A percentile compares a stretch with the other conserved stretches of the same genome.
Conservation (phyloP, 2,329 filamentous ascomycete genomes). For the Trematosphaeria pertusa region DNA sequence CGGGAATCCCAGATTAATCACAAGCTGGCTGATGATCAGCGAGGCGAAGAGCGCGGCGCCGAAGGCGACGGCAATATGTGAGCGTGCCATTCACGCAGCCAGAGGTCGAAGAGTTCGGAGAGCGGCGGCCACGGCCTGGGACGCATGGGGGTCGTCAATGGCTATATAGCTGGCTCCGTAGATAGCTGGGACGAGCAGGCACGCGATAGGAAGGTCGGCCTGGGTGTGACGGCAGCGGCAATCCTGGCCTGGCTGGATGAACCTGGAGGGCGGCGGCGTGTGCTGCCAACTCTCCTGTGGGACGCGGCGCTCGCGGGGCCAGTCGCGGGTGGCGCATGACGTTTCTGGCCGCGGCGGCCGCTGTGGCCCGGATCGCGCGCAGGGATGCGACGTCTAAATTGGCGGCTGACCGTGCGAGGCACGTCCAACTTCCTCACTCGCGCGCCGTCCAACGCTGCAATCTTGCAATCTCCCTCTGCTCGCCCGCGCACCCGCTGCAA, state of each 20-base stretch:
- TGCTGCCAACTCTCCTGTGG: too few species aligned
- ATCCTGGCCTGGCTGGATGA: too few species aligned
- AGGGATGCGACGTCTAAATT: constrained; percentile 8
- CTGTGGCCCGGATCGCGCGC: background rate
- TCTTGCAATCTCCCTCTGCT: constrained; percentile 18
- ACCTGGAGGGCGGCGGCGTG: too few species aligned
- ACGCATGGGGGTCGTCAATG: background rate
- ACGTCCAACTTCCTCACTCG: constrained; percentile 16
- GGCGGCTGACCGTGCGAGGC: constrained; percentile 12
- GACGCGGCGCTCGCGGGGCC: too few species aligned
- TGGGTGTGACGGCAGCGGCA: too few species aligned
- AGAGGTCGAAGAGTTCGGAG: constrained; percentile 27
- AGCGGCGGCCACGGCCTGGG: constrained; percentile 5
- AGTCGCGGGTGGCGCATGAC: constrained; percentile 18
- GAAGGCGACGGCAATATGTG: constrained; percentile 47
- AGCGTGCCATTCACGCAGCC: constrained; percentile 46
- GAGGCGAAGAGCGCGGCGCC: constrained; percentile 42
- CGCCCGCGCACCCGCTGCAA: constrained; percentile 44
- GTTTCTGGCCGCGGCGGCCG: constrained; percentile 10
- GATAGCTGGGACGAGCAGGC: background rate
- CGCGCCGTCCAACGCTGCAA: constrained; percentile 15
- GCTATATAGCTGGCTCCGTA: background rate
- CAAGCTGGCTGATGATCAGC: constrained; percentile 44
- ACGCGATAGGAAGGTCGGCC: constrained; percentile 7
- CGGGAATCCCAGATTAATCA: constrained; percentile 44